Percentiles rank a stretch among this genome's conserved stretches.
Conservation (phyloP, 2,329 filamentous ascomycete genomes). For the Penicillium sp. region DNA sequence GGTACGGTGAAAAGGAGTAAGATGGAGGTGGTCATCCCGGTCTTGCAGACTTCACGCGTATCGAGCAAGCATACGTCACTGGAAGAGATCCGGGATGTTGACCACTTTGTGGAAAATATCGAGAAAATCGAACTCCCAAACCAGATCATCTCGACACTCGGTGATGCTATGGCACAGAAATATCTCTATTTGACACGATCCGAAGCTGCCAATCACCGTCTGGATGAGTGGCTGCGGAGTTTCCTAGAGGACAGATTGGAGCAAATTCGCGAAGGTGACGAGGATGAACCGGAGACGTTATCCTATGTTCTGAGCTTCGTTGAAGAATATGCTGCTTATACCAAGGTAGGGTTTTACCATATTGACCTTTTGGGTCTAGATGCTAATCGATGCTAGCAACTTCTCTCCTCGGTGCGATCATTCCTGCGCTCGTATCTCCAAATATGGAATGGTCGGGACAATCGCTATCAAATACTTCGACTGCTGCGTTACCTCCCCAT, state of each 20-base stretch:
- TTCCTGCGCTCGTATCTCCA: slow-evolving; percentile 51
- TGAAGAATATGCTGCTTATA: slow-evolving; percentile 35
- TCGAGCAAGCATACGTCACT: slow-evolving; percentile 57
- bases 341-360: slow-evolving; percentile 30
- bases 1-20: slow-evolving; percentile 49
- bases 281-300: slow-evolving; percentile 37
- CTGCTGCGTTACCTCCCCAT: slow-evolving; percentile 34
- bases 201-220: slow-evolving; percentile 42
- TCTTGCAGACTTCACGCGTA: slow-evolving; percentile 69
- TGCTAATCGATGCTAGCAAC: slow-evolving; percentile 24
- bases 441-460: slow-evolving; percentile 59
- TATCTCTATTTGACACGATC: slow-evolving; percentile 62
- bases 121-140: slow-evolving; percentile 78
- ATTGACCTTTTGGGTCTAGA: neutral
- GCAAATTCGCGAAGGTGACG: slow-evolving; percentile 43
- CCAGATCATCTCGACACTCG: slow-evolving; percentile 71
- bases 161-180: slow-evolving; percentile 74
- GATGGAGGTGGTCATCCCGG: slow-evolving; percentile 54
- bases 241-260: slow-evolving; percentile 40
- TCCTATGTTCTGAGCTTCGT: slow-evolving; percentile 33
- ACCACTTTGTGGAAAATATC: slow-evolving; percentile 65
- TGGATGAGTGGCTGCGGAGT: slow-evolving; percentile 38
- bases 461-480: slow-evolving; percentile 42
- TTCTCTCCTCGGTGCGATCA: slow-evolving; percentile 30
- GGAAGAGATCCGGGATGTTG: slow-evolving; percentile 71